Evolutionary conservation across 2,329 filamentous ascomycete species (phyloP), one percentile per base, ranked within the genome.

Genomic region (Cytospora schulzeri): DNA sequence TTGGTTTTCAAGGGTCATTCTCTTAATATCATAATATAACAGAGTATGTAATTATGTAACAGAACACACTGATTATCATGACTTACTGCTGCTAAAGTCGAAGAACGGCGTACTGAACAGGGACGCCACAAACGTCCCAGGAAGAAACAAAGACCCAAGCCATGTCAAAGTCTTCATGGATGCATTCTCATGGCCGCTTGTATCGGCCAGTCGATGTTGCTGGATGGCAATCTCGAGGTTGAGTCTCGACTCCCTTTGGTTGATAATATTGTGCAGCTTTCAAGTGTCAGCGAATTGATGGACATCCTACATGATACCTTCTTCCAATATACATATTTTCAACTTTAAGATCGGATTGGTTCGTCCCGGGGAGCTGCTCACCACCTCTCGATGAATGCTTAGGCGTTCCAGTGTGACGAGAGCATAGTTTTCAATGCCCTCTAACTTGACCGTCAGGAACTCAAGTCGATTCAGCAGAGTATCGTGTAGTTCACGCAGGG

Each of bases 381-480:
- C 75, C 51, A 74, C 73, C 48, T 71, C 71, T 45, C 74, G 67
- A 62, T 77, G 74, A 14, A 74, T 71, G 19, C 73, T 71, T 2
- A 78, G 66, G 33, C 76, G 65, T 53, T 76, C 71, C 24, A 77
- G 57, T 0, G 76, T 75, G 0, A 75, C 75, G 59, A 75, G 70
- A 1, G 73, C 70, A 65, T 77, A 77, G 35, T 67, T 73, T 12
- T 77, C 75, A 9, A 76, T 69, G 6, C 74, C 74, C n/a, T 76
- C 71, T 12, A 76, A 68, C 65, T 76, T 77, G 8, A 69, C 68
- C 17, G 66, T 64, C 55, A 75, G 70, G 58, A 77, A 76, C 15
- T 74, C 70, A 28, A 76, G 64, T 12, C 75, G 66, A 8, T 69
- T 67, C 15, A 70, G 11, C 54, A 77, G 69, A 11, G 69, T 70